These are phyloP conservation scores for Pestalotiopsis sp. DNA, from an alignment of 2,329 filamentous ascomycete genomes.

Conservation along the genomic window DNA sequence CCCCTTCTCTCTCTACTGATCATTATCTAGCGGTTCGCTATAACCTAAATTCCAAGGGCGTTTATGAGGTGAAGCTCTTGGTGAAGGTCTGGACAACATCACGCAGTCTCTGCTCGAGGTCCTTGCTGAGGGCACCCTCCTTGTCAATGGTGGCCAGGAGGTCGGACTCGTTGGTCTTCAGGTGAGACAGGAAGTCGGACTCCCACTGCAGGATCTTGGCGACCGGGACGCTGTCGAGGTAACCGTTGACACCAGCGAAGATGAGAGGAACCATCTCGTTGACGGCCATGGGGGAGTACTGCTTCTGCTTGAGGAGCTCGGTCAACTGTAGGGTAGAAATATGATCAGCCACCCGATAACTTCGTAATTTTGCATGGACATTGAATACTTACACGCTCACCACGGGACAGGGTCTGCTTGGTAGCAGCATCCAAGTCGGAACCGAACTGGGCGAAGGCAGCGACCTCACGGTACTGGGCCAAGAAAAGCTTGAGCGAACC, in stretches of 20 bases:
- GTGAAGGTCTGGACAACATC: conserved; percentile 80
- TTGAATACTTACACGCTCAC: conserved; percentile 80
- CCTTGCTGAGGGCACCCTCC: conserved; percentile 96
- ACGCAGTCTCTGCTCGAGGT: conserved; percentile 81
- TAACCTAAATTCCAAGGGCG: conserved; percentile 15
- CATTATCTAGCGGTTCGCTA: conserved; percentile 30
- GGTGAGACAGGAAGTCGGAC: conserved; percentile 87
- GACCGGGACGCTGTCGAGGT: conserved; percentile 87
- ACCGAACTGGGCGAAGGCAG: conserved; percentile 99
- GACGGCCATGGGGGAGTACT: conserved; percentile 97
- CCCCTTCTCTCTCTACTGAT: conserved; percentile 32
- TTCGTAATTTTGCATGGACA: background rate
- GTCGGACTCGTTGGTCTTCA: conserved; percentile 87
- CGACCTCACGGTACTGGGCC: conserved; percentile 99
- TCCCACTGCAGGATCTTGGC: conserved; percentile 93
- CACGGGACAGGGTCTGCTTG: conserved; percentile 97
- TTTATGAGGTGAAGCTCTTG: conserved; percentile 82
- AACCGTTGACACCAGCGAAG: conserved; percentile 98
- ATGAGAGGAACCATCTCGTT: conserved; percentile 99
- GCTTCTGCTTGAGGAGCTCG: conserved; percentile 99
- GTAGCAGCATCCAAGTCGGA: conserved; percentile 98
- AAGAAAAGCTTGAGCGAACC: conserved; percentile 99
- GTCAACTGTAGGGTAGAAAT: conserved; percentile 62
- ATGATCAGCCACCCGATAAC: conserved; percentile 24
- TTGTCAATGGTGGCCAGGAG: conserved; percentile 87